Conservation (phyloP, 768 basidiomycete species). For the Cyathus striatus region DNA sequence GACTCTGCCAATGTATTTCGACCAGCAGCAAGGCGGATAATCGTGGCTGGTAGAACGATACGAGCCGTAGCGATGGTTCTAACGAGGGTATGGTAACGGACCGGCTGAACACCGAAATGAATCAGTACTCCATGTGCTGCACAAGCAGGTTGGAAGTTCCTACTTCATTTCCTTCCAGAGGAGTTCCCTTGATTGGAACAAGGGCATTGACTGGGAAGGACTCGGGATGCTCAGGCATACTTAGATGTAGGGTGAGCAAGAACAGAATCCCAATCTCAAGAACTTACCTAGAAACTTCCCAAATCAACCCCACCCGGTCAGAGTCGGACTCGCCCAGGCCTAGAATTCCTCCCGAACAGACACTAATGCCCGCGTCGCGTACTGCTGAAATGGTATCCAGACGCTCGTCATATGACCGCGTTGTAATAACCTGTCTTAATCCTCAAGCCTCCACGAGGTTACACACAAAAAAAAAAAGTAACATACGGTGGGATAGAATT, state of each 20-base stretch:
- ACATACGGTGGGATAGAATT: conserved; percentile 86
- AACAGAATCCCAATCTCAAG: conserved; percentile 1
- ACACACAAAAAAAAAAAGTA: neutral
- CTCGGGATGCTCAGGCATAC: conserved; percentile 96
- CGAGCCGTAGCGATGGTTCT: conserved; percentile 95
- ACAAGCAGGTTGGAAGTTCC: neutral
- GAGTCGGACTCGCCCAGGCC: conserved; percentile 88
- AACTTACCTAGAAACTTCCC: conserved; percentile 85
- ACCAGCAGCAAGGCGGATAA: conserved; percentile 93
- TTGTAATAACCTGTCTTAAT: conserved; percentile 78
- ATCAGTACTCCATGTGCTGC: neutral
- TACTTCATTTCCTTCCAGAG: conserved; percentile 87
- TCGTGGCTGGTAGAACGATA: conserved; percentile 85
- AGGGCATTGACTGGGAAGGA: conserved; percentile 98
- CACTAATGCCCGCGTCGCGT: conserved; percentile 92
- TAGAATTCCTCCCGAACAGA: conserved; percentile 94
- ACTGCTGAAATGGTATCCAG: conserved; percentile 87
- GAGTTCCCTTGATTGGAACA: conserved; percentile 93
- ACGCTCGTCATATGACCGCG: conserved; percentile 90
- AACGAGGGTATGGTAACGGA: conserved; percentile 77
- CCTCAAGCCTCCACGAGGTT: neutral
- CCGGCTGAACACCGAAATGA: conserved; percentile 43
- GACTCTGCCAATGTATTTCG: conserved; percentile 84
- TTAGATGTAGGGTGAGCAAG: conserved; percentile 23
- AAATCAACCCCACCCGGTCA: conserved; percentile 90